A percentile compares a stretch with the other conserved stretches of the same genome.
Evolutionary conservation across 345 rosid genomes (phyloP).

Genomic region (Noccaea caerulescens): DNA sequence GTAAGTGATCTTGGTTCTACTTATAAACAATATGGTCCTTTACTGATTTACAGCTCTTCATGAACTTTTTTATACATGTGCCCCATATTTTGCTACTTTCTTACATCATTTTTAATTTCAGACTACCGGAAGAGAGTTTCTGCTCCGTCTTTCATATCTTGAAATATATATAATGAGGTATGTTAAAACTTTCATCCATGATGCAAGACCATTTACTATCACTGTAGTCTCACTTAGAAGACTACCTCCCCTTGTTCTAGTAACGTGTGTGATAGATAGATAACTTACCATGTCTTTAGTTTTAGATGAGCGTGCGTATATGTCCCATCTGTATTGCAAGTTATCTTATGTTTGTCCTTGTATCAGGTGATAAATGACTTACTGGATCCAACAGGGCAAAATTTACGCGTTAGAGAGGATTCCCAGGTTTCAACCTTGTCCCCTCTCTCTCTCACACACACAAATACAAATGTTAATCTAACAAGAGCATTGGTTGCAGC

Average conservation of each 20-base stretch:
- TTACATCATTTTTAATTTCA: constrained; percentile 47
- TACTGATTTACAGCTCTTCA: constrained; percentile 23
- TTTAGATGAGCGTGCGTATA: constrained; percentile 1
- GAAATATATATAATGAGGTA: constrained; percentile 98
- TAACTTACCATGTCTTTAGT: constrained; percentile 2
- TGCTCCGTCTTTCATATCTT: constrained; percentile 96
- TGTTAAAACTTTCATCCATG: constrained; percentile 36
- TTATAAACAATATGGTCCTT: neutral
- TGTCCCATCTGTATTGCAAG: neutral
- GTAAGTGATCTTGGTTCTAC: constrained; percentile 53
- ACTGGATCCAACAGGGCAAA: constrained; percentile 93
- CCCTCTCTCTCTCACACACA: constrained; percentile 12
- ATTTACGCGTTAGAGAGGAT: constrained; percentile 98
- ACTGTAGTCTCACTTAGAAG: neutral
- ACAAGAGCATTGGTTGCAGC: neutral
- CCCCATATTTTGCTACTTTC: neutral
- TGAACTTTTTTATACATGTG: constrained; percentile 1
- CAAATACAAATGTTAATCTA: neutral
- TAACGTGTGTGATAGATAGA: constrained; percentile 6
- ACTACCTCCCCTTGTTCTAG: neutral
- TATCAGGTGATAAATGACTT: constrained; percentile 97
- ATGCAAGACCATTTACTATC: constrained; percentile 21
- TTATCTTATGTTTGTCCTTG: constrained; percentile 39
- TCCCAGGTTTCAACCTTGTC: constrained; percentile 65
- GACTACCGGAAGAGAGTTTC: constrained; percentile 99